A percentile compares a stretch with the other conserved stretches of the same genome.
Conservation (phyloP, 164 flowering plant genomes). For the Dillenia turbinata region DNA sequence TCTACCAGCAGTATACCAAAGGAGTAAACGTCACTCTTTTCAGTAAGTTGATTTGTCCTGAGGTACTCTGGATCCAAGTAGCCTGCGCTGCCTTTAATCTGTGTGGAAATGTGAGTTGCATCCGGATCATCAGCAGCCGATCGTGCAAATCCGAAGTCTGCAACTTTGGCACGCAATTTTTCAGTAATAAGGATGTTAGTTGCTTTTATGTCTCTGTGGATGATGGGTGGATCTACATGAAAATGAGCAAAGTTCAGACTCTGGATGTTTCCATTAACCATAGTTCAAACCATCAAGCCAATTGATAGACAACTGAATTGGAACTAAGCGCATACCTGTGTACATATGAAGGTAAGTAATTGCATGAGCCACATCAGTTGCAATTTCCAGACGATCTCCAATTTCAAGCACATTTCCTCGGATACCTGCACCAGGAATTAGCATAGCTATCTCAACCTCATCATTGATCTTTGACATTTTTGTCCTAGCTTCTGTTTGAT, state of each 20-base stretch:
- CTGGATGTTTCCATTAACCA: neutral
- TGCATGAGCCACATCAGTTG: slow-evolving; percentile 85
- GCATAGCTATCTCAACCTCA: neutral
- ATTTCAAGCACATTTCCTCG: slow-evolving; percentile 46
- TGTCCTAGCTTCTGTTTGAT: too few relatives aligned
- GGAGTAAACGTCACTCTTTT: slow-evolving; percentile 84
- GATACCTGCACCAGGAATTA: slow-evolving; percentile 31
- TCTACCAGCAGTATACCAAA: slow-evolving; percentile 83
- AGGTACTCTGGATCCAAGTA: slow-evolving; percentile 84
- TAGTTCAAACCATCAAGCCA: neutral
- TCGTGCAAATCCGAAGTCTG: slow-evolving; percentile 79
- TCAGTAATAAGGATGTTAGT: slow-evolving; percentile 75
- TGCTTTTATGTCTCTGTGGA: slow-evolving; percentile 81
- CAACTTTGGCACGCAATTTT: slow-evolving; percentile 69
- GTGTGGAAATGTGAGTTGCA: slow-evolving; percentile 70
- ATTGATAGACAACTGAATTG: neutral
- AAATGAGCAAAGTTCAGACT: slow-evolving; percentile 1
- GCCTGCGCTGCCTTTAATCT: slow-evolving; percentile 73
- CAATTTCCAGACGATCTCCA: slow-evolving; percentile 55
- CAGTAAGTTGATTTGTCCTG: slow-evolving; percentile 63
- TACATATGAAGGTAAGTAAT: slow-evolving; percentile 68
- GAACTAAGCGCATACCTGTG: slow-evolving; percentile 32
- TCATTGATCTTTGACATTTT: too few relatives aligned
- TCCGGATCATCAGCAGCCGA: slow-evolving; percentile 29
- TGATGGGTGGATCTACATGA: slow-evolving; percentile 63